Base-by-base conservation (phyloP, 495 filamentous ascomycete species). In the Talaromyces liani region DNA sequence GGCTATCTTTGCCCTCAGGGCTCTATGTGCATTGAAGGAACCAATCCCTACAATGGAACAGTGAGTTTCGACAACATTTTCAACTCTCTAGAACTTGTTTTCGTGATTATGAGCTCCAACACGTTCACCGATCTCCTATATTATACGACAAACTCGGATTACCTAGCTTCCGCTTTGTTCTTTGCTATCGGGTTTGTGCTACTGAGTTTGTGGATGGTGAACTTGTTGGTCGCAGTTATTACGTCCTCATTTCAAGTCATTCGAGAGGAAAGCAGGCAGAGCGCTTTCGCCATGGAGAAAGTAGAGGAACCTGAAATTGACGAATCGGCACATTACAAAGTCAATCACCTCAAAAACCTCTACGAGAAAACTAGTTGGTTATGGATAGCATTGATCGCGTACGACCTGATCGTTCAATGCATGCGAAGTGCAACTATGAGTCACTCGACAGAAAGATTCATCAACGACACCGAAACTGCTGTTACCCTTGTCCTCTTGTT, bases 211-310 rank as follows among this genome's bases (percentile, higher is more conserved):
- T 99, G 94, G 94, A 82, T 99, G 70, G 91, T 93, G 63, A 97
- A 97, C 74, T 84, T 99, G 77, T 80, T 99, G 27, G 94, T 99
- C 71, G 94, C 94, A 10, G 95, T 99, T 63, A 99, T 99, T 69
- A 99, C 94, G 0, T 94, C 93, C 24, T 96, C 94, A 7, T 98
- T 99, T 71, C 95, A 99, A 73, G 91, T 99, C 65, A 99, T 98
- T 67, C 85, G 94, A 65, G 94, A 99, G 75, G 94, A 99, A 72
- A 95, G 92, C 75, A 91, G 90, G 73, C 86, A 87, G 53, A 97
- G 92, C 75, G 93, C 94, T 8, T 99, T 99, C 73, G 90, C 93
- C 20, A 85, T 84, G 18, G 85, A 92, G 61, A 83, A 91, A 29
- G 80, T 89, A 59, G 80, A 81, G 59, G 65, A 54, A 5, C 62